Conservation (phyloP, 1,284 basidiomycete species). For the Serendipita sp. region DNA sequence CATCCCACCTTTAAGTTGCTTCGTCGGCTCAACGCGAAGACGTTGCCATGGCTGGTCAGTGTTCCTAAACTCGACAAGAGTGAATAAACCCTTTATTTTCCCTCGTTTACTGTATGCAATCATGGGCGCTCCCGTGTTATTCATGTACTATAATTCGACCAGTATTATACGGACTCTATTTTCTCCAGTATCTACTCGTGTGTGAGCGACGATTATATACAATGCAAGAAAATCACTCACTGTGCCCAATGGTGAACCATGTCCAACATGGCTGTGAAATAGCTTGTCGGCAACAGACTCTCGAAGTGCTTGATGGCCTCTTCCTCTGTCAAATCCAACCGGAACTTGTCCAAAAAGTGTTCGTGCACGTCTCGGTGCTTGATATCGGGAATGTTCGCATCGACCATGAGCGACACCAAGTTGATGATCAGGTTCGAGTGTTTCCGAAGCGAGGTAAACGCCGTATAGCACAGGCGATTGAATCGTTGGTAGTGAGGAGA, state of each 20-base stretch:
- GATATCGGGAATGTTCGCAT: slow-evolving; percentile 96
- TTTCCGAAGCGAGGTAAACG: slow-evolving; percentile 89
- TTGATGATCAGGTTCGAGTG: slow-evolving; percentile 97
- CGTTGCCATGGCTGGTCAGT: slow-evolving; percentile 25
- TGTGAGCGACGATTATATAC: neutral
- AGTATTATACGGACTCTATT: neutral
- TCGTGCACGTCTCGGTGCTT: slow-evolving; percentile 75
- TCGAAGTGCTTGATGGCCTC: slow-evolving; percentile 97
- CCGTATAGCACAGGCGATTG: slow-evolving; percentile 91
- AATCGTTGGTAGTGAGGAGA: slow-evolving; percentile 88
- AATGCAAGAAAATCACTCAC: slow-evolving; percentile 29
- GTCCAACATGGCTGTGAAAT: slow-evolving; percentile 85
- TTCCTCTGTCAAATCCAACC: slow-evolving; percentile 84
- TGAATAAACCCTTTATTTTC: neutral
- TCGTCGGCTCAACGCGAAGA: slow-evolving; percentile 34
- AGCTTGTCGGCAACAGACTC: slow-evolving; percentile 82
- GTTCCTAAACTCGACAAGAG: slow-evolving; percentile 9
- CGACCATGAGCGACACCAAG: slow-evolving; percentile 91
- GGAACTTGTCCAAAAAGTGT: slow-evolving; percentile 93
- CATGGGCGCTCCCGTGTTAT: neutral
- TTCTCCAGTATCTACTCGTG: neutral
- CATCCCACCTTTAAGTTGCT: slow-evolving; percentile 20
- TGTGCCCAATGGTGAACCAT: slow-evolving; percentile 79
- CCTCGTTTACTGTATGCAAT: neutral
- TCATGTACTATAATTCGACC: neutral